Conservation (phyloP, 2,329 filamentous ascomycete genomes). For the Escovopsis sp. region DNA sequence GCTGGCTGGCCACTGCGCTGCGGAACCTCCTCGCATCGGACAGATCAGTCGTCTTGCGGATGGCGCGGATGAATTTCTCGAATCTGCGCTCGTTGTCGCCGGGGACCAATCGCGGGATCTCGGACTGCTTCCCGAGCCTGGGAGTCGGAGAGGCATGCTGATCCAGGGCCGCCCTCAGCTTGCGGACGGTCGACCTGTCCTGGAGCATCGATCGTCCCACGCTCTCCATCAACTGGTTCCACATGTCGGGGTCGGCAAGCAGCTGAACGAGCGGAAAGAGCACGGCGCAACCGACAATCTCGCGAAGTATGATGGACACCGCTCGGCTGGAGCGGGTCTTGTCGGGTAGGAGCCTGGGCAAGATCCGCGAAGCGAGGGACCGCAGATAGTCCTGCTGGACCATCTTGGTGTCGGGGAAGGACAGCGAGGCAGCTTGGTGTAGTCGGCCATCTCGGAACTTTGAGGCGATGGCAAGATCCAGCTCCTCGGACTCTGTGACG, state of each 20-base stretch:
- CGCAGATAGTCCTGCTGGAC: slow-evolving; percentile 84
- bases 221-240: slow-evolving; percentile 92
- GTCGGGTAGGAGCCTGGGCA: slow-evolving; percentile 61
- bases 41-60: slow-evolving; percentile 76
- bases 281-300: slow-evolving; percentile 88
- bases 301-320: slow-evolving; percentile 67
- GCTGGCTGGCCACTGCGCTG: slow-evolving; percentile 80
- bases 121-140: slow-evolving; percentile 45
- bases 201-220: slow-evolving; percentile 77
- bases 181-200: slow-evolving; percentile 87
- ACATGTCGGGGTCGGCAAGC: slow-evolving; percentile 83
- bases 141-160: slow-evolving; percentile 79
- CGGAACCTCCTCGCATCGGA: slow-evolving; percentile 87
- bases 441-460: slow-evolving; percentile 84
- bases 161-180: slow-evolving; percentile 80
- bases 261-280: slow-evolving; percentile 67
- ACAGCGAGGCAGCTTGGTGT: slow-evolving; percentile 70
- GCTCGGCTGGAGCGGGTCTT: slow-evolving; percentile 64
- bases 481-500: slow-evolving; percentile 89
- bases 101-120: slow-evolving; percentile 66
- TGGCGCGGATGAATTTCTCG: slow-evolving; percentile 82
- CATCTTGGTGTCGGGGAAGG: slow-evolving; percentile 69
- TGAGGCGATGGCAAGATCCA: slow-evolving; percentile 87
- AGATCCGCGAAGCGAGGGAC: slow-evolving; percentile 52
- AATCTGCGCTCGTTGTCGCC: slow-evolving; percentile 85